Evolutionary conservation across 352 stramenopile species (phyloP).

Genomic region (Pythium grandisporangium): DNA sequence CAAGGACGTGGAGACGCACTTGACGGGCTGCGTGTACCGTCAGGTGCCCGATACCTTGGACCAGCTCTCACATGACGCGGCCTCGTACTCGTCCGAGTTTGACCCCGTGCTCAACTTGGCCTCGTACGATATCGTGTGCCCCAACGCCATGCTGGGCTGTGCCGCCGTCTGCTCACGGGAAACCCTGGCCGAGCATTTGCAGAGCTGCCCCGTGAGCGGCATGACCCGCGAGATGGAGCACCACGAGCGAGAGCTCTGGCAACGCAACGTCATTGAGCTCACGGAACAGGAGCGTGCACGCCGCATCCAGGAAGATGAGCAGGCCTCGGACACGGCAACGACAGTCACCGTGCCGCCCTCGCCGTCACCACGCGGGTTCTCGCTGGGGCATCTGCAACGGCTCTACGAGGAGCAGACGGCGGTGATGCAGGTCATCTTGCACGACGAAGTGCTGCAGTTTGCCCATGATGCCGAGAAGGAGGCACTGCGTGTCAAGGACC

Average conservation of each 20-base stretch:
- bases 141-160: slow-evolving; percentile 72
- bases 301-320: slow-evolving; percentile 44
- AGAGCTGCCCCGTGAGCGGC: slow-evolving; percentile 50
- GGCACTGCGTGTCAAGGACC: slow-evolving; percentile 17
- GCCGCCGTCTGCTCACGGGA: slow-evolving; percentile 72
- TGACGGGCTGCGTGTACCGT: slow-evolving; percentile 57
- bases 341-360: too few species aligned
- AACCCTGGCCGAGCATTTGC: slow-evolving; percentile 53
- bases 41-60: slow-evolving; percentile 72
- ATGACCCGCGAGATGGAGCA: slow-evolving; percentile 73
- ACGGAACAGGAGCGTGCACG: slow-evolving; percentile 65
- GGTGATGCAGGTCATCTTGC: slow-evolving; percentile 67
- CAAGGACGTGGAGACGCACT: slow-evolving; percentile 59
- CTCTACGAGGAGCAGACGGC: slow-evolving; percentile 75
- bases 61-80: slow-evolving; percentile 38
- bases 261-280: slow-evolving; percentile 54
- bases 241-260: slow-evolving; percentile 61
- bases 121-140: slow-evolving; percentile 79
- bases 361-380: slow-evolving; percentile 30
- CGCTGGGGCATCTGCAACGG: slow-evolving; percentile 58
- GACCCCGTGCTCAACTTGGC: slow-evolving; percentile 76
- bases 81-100: too few species aligned
- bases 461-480: slow-evolving; percentile 32
- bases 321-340: too few species aligned
- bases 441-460: slow-evolving; percentile 71